phyloP scores from a whole-genome alignment of 2,329 filamentous ascomycete species.

The Aureobasidium sp. region DNA sequence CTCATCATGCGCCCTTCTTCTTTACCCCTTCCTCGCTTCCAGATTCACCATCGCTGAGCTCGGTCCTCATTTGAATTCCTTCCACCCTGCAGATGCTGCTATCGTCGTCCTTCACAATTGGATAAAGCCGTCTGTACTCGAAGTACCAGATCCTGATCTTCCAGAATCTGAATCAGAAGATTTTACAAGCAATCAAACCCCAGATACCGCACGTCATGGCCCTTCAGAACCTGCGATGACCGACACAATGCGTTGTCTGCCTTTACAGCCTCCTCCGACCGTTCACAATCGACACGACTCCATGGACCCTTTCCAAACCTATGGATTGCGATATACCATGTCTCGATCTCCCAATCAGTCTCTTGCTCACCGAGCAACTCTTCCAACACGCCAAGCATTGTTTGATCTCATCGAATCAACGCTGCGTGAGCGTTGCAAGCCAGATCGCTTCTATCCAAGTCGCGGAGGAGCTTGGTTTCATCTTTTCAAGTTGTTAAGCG shows the following conservation, averaged over 20 bases:
- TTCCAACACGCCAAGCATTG: neutral
- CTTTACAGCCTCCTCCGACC: neutral
- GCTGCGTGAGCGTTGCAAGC: neutral
- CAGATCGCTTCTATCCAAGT: neutral
- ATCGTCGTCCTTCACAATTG: neutral
- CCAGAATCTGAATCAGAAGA: neutral
- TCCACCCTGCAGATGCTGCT: neutral
- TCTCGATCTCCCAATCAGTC: neutral
- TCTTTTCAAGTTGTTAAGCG: neutral
- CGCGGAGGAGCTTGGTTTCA: slow-evolving; percentile 6
- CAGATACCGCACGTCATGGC: neutral
- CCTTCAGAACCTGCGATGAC: neutral
- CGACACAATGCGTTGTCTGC: neutral
- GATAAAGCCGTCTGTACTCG: slow-evolving; percentile 17
- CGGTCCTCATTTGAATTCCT: neutral
- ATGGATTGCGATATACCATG: neutral
- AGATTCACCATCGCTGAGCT: neutral
- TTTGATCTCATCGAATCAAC: neutral
- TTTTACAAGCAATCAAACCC: too few relatives aligned
- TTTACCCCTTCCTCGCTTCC: neutral
- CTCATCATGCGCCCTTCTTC: neutral
- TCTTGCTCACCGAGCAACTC: neutral
- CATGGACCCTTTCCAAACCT: neutral
- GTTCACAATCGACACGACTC: neutral
- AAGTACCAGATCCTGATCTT: slow-evolving; percentile 1